Conservation (phyloP, 306 rosid species). For the Betula pendula region DNA sequence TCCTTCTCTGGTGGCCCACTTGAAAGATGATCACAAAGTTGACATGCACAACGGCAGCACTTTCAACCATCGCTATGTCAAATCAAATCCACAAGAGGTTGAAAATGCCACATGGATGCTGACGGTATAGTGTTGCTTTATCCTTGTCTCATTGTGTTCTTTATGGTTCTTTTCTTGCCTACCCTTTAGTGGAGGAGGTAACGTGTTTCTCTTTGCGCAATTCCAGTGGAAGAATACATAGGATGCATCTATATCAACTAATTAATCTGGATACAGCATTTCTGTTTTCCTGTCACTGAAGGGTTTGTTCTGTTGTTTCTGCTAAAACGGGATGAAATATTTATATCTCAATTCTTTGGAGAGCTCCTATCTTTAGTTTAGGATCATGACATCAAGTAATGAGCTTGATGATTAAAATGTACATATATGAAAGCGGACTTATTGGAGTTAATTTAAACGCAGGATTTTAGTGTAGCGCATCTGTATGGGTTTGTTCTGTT, state of each 20-base stretch:
- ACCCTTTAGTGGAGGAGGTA: conserved; percentile 1
- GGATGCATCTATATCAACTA: not conserved
- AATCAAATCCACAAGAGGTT: conserved; percentile 93
- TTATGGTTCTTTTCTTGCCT: not conserved
- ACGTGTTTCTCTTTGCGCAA: not conserved
- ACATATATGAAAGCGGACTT: not conserved
- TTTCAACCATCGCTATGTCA: conserved; percentile 93
- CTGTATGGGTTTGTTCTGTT: not conserved
- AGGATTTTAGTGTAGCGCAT: not conserved
- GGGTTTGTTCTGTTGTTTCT: not conserved
- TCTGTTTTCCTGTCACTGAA: not conserved
- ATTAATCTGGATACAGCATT: not conserved
- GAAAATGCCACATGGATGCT: conserved; percentile 99
- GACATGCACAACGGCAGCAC: conserved; percentile 97
- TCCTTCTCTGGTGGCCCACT: conserved; percentile 75
- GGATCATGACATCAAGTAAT: not conserved
- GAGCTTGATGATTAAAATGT: not conserved
- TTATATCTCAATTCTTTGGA: not conserved
- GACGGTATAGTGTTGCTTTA: conserved; percentile 59
- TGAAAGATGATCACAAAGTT: conserved; percentile 89
- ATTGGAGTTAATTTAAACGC: not conserved
- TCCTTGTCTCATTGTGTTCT: not conserved
- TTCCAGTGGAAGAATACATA: not conserved
- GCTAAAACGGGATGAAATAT: not conserved
- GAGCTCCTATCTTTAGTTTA: not conserved